Conservation (phyloP, 306 rosid species). For the Carpinus viminea region DNA sequence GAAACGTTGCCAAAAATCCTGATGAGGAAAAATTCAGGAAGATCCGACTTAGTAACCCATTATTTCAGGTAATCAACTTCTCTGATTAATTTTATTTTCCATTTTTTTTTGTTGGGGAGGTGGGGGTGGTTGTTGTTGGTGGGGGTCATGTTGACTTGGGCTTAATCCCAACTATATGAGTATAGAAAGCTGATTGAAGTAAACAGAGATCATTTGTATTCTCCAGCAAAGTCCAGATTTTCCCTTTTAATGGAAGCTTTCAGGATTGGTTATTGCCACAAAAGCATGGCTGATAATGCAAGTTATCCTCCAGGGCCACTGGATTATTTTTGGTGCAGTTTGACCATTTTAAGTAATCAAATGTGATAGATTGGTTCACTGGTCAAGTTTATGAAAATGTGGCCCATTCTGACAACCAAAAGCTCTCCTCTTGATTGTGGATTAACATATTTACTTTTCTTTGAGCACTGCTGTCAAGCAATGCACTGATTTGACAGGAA, state of each 20-base stretch:
- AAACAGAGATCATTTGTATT: not conserved
- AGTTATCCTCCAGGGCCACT: not conserved
- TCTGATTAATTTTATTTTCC: not conserved
- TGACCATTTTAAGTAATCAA: not conserved
- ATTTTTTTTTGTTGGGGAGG: not conserved
- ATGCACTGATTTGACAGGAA: not conserved
- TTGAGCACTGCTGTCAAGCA: not conserved
- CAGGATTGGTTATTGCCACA: not conserved
- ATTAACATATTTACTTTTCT: not conserved
- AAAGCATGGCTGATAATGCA: not conserved
- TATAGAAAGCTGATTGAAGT: not conserved
- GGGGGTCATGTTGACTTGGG: not conserved
- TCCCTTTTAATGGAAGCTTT: not conserved
- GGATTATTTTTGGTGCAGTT: not conserved
- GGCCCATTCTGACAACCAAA: not conserved
- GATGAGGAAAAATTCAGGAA: slow-evolving; percentile 80
- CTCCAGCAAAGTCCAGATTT: not conserved
- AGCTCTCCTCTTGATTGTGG: not conserved
- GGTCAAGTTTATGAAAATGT: not conserved
- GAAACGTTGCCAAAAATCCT: slow-evolving; percentile 80
- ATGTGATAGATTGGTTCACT: not conserved
- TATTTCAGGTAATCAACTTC: slow-evolving; percentile 60
- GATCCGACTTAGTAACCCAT: slow-evolving; percentile 69
- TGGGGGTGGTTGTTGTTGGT: not conserved
- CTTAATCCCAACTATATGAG: not conserved